These are phyloP conservation scores for Dichomitus squalens DNA, from an alignment of 1,284 basidiomycete genomes.

Conservation along the genomic window DNA sequence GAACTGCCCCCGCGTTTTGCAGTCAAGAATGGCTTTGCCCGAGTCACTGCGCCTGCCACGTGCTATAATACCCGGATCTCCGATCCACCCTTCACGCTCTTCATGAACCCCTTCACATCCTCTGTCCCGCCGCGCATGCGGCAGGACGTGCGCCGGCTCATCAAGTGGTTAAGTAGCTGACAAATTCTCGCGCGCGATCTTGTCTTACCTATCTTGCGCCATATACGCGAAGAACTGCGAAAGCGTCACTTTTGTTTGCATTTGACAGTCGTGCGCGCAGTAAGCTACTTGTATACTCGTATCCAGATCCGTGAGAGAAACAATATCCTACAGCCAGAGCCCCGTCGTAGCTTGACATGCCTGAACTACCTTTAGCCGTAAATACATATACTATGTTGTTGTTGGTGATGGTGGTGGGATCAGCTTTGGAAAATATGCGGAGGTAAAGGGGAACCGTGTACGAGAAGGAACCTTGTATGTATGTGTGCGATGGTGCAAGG, in stretches of 20 bases:
- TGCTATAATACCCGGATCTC: constrained; percentile 5
- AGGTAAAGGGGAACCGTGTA: background rate
- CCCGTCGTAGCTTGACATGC: background rate
- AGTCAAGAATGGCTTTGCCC: background rate
- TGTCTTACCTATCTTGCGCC: no score
- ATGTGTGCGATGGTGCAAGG: background rate
- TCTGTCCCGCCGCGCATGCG: no score
- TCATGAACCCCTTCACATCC: no score
- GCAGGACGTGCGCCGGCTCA: no score
- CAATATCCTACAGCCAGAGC: constrained; percentile 10
- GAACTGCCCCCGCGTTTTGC: constrained; percentile 9
- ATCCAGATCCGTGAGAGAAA: constrained; percentile 2
- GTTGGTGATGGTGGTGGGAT: background rate
- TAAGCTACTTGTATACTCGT: constrained; percentile 10
- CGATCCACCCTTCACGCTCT: background rate
- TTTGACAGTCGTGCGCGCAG: constrained; percentile 4
- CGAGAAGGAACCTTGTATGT: background rate
- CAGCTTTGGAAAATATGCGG: background rate
- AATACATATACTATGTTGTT: constrained; percentile 7
- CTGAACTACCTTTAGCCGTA: constrained; percentile 6
- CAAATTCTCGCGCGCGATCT: no score
- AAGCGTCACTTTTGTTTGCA: background rate
- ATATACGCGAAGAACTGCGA: no score
- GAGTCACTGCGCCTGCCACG: constrained; percentile 21
- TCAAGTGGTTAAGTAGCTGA: no score